phyloP scores from a whole-genome alignment of 768 basidiomycete species.

The Mycena metata region DNA sequence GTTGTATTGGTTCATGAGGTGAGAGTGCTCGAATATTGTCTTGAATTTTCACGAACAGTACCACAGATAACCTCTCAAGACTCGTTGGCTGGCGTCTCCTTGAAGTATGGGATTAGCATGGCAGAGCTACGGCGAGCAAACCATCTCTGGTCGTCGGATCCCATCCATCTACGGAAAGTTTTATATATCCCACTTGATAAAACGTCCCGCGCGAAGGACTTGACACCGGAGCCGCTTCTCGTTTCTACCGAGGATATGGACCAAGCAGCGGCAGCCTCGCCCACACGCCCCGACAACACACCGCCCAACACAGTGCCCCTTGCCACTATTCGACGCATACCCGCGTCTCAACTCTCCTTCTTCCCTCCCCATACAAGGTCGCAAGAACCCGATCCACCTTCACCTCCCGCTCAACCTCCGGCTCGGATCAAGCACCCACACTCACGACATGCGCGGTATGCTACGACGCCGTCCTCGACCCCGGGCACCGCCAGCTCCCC shows the following conservation, averaged over 20 bases:
- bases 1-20: constrained; percentile 75
- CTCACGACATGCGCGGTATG: constrained; percentile 31
- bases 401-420: constrained; percentile 27
- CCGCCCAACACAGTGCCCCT: too few species aligned
- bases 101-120: constrained; percentile 90
- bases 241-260: constrained; percentile 35
- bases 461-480: constrained; percentile 34
- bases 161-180: constrained; percentile 87
- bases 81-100: constrained; percentile 87
- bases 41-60: constrained; percentile 1
- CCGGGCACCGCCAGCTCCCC: constrained; percentile 31
- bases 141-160: constrained; percentile 93
- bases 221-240: constrained; percentile 35
- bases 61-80: constrained; percentile 78
- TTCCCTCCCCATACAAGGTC: constrained; percentile 60
- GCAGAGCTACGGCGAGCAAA: constrained; percentile 89
- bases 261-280: constrained; percentile 27
- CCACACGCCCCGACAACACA: constrained; percentile 23
- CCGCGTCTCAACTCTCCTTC: constrained; percentile 65
- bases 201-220: constrained; percentile 60
- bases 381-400: constrained; percentile 40
- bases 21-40: constrained; percentile 34
- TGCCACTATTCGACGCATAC: constrained; percentile 59
- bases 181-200: constrained; percentile 85
- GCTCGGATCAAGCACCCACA: constrained; percentile 34